Base-by-base conservation (phyloP, 805 yeast species). In the Spathaspora sp. region DNA sequence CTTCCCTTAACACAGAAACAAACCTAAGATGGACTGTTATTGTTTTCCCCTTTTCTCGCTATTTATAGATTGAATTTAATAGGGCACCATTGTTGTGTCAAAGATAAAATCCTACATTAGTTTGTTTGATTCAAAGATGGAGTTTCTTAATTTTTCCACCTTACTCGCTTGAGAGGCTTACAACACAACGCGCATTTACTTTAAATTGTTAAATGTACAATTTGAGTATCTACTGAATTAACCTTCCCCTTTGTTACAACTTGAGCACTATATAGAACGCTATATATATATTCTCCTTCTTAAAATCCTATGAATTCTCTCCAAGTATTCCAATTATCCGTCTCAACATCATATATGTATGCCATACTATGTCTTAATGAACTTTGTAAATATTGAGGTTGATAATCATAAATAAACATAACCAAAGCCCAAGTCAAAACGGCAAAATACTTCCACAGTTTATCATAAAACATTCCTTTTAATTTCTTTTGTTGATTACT, bases 381-480 rank as follows among this genome's bases (percentile, higher is more conserved):
- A 47, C 78, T 76, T 61, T 87, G 93, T 44, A 88, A 71, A 56
- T 78, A 77, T 39, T 77, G 76, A 2, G 86, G 85, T 56, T 86
- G 85, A 52, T 73, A 72, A 51, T 85, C 78, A 65, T 86, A 87
- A 48, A 87, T 72, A 60, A 79, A 76, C 92, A 87, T 86, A 39
- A 86, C 88, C 23, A 79, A 61, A 0, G 85, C 93, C 96, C 96
- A 87, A 8, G 82, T 74, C 7, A 82, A 53, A 14, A 85, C 81
- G 1, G 91, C 85, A 57, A 83, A 80, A 44, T 78, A 62, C 44
- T 79, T 72, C 90, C 91, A 87, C 6, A 69, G 55, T 54, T 61
- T 68, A 55, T 66, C 64, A 52, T 71, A 70, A 26, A 64, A 56
- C 18, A 51, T 51, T 19, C 53, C 51, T 54, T 63, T 69, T 49